These are phyloP conservation scores for Stentor roeselii DNA, from an alignment of 73 alveolate species.

Conservation along the genomic window DNA sequence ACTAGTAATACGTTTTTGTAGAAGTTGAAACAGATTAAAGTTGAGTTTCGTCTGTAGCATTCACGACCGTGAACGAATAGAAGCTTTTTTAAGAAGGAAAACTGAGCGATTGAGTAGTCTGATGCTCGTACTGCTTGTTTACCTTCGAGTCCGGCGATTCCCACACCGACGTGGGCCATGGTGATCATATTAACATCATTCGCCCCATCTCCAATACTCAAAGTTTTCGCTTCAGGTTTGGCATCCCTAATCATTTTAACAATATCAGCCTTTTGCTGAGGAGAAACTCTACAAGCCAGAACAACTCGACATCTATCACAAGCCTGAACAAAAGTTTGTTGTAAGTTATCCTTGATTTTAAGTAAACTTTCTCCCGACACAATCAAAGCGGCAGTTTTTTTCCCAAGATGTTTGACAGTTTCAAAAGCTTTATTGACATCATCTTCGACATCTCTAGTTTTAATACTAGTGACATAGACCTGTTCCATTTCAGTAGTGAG, in stretches of 20 bases:
- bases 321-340: not conserved
- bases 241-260: slow-evolving; percentile 72
- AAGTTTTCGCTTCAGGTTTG: slow-evolving; percentile 69
- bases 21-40: slow-evolving; percentile 87
- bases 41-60: slow-evolving; percentile 90
- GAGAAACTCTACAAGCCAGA: slow-evolving; percentile 92
- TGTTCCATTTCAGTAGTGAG: not conserved
- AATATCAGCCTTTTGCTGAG: slow-evolving; percentile 89
- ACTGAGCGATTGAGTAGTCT: slow-evolving; percentile 92
- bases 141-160: slow-evolving; percentile 95
- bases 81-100: slow-evolving; percentile 75
- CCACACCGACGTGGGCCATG: slow-evolving; percentile 94
- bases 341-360: not conserved
- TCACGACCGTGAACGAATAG: slow-evolving; percentile 96
- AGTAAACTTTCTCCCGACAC: not conserved
- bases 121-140: slow-evolving; percentile 93
- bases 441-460: not conserved
- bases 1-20: slow-evolving; percentile 91
- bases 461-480: not conserved
- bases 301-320: slow-evolving; percentile 43
- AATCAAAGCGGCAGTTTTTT: not conserved
- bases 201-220: slow-evolving; percentile 99
- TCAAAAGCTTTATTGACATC: not conserved
- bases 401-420: not conserved
- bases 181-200: slow-evolving; percentile 98